Evolutionary conservation across 257 asterid species (phyloP).

Genomic region (Schizonepeta tenuifolia): DNA sequence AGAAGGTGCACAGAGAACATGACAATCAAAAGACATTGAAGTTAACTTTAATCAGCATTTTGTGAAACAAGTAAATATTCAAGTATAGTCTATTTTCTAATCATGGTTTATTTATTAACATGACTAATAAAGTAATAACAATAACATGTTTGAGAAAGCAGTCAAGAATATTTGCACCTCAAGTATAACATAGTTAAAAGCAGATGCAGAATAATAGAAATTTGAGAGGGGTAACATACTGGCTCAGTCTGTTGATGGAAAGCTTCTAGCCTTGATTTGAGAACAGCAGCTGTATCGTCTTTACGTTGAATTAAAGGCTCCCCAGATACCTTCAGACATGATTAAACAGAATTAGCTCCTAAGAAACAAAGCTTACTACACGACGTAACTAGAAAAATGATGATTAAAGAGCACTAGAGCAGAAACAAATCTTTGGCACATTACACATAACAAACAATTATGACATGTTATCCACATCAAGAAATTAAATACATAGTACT

Average conservation of each 20-base stretch:
- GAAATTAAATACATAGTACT: neutral
- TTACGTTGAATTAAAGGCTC: constrained; percentile 92
- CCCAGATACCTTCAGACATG: constrained; percentile 62
- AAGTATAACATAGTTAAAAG: neutral
- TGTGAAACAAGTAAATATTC: constrained; percentile 1
- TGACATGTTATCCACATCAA: constrained; percentile 7
- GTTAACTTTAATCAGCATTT: neutral
- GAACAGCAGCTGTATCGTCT: constrained; percentile 93
- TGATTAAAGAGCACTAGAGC: constrained; percentile 11
- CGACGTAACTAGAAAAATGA: neutral
- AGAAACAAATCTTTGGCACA: neutral
- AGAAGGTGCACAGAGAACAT: neutral
- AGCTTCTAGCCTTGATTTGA: constrained; percentile 92
- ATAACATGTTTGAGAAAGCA: constrained; percentile 6
- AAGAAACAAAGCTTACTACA: neutral
- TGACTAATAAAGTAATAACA: neutral
- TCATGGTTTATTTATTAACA: constrained; percentile 12
- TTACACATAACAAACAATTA: neutral
- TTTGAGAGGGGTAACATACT: constrained; percentile 42
- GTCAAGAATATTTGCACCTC: neutral
- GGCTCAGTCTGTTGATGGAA: constrained; percentile 94
- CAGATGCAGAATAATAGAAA: constrained; percentile 5
- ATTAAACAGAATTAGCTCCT: constrained; percentile 30
- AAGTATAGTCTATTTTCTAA: neutral
- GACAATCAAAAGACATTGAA: neutral